Evolutionary conservation across 495 filamentous ascomycete species (phyloP), one percentile per base, ranked within the genome.

Genomic region (Hypoxylon crocopeplum): DNA sequence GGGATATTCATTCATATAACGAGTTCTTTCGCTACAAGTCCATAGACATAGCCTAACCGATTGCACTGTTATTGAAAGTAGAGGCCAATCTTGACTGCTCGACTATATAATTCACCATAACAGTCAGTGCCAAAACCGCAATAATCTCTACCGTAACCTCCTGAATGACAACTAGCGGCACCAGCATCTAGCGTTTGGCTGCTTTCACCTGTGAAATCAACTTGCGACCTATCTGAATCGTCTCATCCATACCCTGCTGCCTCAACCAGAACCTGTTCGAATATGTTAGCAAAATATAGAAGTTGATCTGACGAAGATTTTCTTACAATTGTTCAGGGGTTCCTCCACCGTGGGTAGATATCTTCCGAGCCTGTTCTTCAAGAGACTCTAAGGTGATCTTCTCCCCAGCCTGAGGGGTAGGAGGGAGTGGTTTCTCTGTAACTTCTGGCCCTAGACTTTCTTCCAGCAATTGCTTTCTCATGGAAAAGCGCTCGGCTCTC

Each of bases 381-480:
- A 86, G 68, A 16, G 72, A 67, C 27, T 69, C 73, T 21, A 72
- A 64, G 17, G 75, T 80, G 22, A 82, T 79, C 65, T 74, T 77
- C 65, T 85, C 77, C 38, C 78, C 75, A 29, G 64, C 59, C 48
- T 58, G 55, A 34, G 76, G 61, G 0, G 73, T 66, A 12, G 73
- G 62, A 37, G 67, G 66, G 3, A 68, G 61, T 5, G 68, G 62
- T 15, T 72, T 63, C 29, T 73, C 74, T n/a, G 67, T 73, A 13
- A 71, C 66, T 52, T 80, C 74, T 58, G 77, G 47, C 46, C 82
- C 77, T 39, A 84, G 63, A 15, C 73, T 83, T 67, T 88, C 84
- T 52, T 91, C 83, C 4, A 93, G 77, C 40, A 88, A 83, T 56
- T 83, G 79, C 75, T 89, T 91, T 24, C 90, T 84, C 66, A 93